Base-by-base conservation (phyloP, 83 land plant species). In the Picea abies region DNA sequence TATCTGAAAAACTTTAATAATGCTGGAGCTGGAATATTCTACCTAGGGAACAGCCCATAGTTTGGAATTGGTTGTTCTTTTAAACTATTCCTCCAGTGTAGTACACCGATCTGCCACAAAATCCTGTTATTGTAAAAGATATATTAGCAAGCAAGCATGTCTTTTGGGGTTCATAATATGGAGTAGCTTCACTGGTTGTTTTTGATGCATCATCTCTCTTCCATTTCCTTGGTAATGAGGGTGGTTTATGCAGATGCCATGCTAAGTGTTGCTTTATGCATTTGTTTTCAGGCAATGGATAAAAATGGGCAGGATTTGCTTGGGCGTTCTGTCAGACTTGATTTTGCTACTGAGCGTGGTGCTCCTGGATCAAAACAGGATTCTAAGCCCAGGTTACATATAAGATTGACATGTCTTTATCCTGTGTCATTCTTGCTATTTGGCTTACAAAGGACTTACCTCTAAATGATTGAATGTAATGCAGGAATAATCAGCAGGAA, bases 291-390 rank as follows among this genome's bases (percentile, higher is more conserved):
- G 98, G 99, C 96, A 19, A 67, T 95, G 39, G 75, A 85, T 63
- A 80, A 92, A 86, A 90, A 85, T 86, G 96, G 95, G 15, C 39
- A 87, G 63, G 85, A 81, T 0, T 63, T 97, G 32, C 39, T 73
- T 17, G 93, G 93, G 35, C 91, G 99, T 81, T 63, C 78, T 15
- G 73, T 95, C 8, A 88, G 73, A 60, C 85, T 93, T 86, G 96
- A 93, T 90, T 70, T 95, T 32, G 94, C 98, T 8, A 79, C 81
- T 11, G 91, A 90, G 80, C 89, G 91, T 56, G 85, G 82, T 12
- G 91, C 60, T 60, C 66, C 93, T 12, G 62, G 85, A 9, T 7
- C 58, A 20, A 85, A 82, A 47, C 84, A 87, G 85, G 87, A 82
- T 58, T 47, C 23, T 15, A 66, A 81, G 32, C 49, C 76, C 49